Percentiles rank a stretch among this genome's conserved stretches.
phyloP scores from a whole-genome alignment of 805 yeast genomes.

The Metschnikowia matae region DNA sequence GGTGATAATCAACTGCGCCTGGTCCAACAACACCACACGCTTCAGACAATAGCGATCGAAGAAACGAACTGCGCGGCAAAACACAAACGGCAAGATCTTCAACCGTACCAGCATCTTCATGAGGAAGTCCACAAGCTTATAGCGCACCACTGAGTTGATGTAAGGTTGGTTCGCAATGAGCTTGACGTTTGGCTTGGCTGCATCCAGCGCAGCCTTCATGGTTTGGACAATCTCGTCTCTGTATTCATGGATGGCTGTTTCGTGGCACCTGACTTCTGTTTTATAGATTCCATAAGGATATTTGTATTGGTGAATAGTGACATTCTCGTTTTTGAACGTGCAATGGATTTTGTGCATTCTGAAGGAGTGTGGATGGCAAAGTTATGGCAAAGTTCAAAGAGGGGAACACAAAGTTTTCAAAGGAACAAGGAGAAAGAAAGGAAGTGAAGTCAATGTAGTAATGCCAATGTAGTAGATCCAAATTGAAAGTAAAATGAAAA shows the following conservation, averaged over 20 bases:
- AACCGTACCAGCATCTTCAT: slow-evolving; percentile 65
- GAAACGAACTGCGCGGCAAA: slow-evolving; percentile 64
- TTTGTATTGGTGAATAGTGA: slow-evolving; percentile 33
- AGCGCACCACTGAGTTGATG: slow-evolving; percentile 67
- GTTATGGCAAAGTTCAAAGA: too few relatives aligned
- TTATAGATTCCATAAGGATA: slow-evolving; percentile 50
- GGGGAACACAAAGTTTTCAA: too few relatives aligned
- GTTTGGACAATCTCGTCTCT: slow-evolving; percentile 45
- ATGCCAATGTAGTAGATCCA: too few relatives aligned
- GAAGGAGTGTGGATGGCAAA: not conserved
- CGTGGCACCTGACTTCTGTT: slow-evolving; percentile 47
- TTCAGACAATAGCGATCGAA: slow-evolving; percentile 91
- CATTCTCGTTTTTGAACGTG: slow-evolving; percentile 11
- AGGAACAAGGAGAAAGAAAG: too few relatives aligned
- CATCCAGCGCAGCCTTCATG: slow-evolving; percentile 30
- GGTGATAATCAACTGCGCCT: slow-evolving; percentile 85
- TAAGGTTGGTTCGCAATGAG: slow-evolving; percentile 88
- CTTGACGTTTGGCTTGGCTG: slow-evolving; percentile 43
- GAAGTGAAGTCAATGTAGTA: too few relatives aligned
- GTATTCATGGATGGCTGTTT: slow-evolving; percentile 46
- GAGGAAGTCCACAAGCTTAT: slow-evolving; percentile 72
- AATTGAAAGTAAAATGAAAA: too few relatives aligned
- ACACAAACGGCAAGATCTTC: slow-evolving; percentile 62
- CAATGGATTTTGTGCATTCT: slow-evolving; percentile 5
- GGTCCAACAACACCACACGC: slow-evolving; percentile 78